Conservation (phyloP, 1,284 basidiomycete species). For the Ceraceosorus bombacis region DNA sequence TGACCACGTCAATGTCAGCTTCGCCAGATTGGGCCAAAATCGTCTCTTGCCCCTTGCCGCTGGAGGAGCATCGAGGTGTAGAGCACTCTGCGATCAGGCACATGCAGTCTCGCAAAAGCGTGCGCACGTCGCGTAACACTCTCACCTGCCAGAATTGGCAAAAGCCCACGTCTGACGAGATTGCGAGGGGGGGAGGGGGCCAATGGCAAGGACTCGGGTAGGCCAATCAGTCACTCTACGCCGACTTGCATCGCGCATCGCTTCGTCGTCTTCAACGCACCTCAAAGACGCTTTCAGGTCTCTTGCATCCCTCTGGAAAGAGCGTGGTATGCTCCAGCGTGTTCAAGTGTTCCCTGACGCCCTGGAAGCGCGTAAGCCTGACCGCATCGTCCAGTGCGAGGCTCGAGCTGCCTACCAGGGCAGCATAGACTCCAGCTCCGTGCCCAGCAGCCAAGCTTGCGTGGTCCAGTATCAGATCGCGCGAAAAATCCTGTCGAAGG, state of each 20-base stretch:
- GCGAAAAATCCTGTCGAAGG: conserved; percentile 36
- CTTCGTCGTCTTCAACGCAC: not conserved
- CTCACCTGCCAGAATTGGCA: conserved; percentile 34
- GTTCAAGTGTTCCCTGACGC: too few species aligned
- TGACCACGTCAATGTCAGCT: conserved; percentile 12
- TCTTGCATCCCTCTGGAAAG: conserved; percentile 39
- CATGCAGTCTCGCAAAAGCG: not conserved
- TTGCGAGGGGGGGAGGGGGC: not conserved
- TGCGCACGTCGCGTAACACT: not conserved
- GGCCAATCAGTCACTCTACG: not conserved
- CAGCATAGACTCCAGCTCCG: conserved; percentile 42
- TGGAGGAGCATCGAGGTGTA: not conserved
- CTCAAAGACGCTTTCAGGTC: conserved; percentile 42
- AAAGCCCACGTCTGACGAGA: conserved; percentile 38
- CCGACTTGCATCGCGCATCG: too few species aligned
- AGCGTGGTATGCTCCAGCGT: conserved; percentile 10
- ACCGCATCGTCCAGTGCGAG: too few species aligned
- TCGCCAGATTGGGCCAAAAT: conserved; percentile 8
- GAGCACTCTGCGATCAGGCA: not conserved
- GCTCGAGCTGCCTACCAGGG: conserved; percentile 24
- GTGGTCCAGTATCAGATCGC: conserved; percentile 40
- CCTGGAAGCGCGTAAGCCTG: too few species aligned
- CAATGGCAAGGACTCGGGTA: not conserved
- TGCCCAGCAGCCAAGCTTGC: conserved; percentile 39
- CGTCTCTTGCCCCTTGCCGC: conserved; percentile 27